Conservation (phyloP, 345 rosid genomes). For the Hevea brasiliensis region DNA sequence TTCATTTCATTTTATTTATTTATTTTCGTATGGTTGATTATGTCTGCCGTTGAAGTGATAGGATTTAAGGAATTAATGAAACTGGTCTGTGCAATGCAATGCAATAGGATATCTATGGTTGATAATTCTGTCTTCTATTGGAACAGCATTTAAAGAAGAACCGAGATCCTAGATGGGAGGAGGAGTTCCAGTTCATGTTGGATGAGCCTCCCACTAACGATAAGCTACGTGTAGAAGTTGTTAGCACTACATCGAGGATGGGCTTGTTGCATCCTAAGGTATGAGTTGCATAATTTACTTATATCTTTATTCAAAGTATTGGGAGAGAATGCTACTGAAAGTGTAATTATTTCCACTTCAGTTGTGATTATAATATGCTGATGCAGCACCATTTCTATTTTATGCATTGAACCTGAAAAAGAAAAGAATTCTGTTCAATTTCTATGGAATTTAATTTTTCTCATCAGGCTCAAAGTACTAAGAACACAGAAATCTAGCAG, state of each 20-base stretch:
- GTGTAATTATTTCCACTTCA: not conserved
- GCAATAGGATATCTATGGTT: not conserved
- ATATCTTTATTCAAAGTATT: not conserved
- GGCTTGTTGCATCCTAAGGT: slow-evolving; percentile 93
- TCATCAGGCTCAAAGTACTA: too few species aligned
- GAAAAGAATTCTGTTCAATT: not conserved
- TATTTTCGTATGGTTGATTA: not conserved
- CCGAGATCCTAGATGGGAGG: slow-evolving; percentile 95
- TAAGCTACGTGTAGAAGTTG: slow-evolving; percentile 77
- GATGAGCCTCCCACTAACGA: slow-evolving; percentile 79
- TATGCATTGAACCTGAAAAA: not conserved
- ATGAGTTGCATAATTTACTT: not conserved
- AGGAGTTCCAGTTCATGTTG: slow-evolving; percentile 68
- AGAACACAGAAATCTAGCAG: too few species aligned
- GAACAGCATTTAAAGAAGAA: slow-evolving; percentile 77
- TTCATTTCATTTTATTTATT: not conserved
- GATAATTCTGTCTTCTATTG: slow-evolving; percentile 8
- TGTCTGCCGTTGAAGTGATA: not conserved
- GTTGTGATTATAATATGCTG: not conserved
- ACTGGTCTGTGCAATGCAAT: not conserved
- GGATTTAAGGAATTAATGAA: not conserved
- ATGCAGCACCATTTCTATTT: not conserved
- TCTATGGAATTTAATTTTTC: not conserved
- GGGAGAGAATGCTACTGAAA: not conserved
- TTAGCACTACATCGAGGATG: slow-evolving; percentile 75